These are phyloP conservation scores for Nemania sp. DNA, from an alignment of 2,329 filamentous ascomycete genomes.

Conservation along the genomic window DNA sequence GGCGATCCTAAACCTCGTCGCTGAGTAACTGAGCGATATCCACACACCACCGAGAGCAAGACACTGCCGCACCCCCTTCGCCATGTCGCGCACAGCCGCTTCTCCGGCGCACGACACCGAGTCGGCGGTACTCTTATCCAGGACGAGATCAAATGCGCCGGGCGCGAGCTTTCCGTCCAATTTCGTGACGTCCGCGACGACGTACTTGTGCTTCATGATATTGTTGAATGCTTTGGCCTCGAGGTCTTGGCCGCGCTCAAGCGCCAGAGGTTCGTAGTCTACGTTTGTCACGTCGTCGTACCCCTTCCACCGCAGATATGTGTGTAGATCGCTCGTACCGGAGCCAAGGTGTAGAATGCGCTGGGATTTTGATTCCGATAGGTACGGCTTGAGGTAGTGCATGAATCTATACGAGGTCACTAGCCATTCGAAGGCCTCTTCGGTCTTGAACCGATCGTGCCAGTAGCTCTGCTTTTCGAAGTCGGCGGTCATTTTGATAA, in stretches of 20 bases:
- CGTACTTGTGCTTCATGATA: constrained; percentile 58
- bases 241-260: constrained; percentile 56
- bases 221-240: constrained; percentile 59
- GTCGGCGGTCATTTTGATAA: constrained; percentile 47
- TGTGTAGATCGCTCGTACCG: constrained; percentile 64
- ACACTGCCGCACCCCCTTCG: constrained; percentile 51
- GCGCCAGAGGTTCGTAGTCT: constrained; percentile 63
- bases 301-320: constrained; percentile 57
- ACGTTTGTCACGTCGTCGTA: constrained; percentile 61
- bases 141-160: constrained; percentile 55
- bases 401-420: constrained; percentile 57
- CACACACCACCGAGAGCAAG: constrained; percentile 57
- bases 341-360: constrained; percentile 61
- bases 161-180: constrained; percentile 41
- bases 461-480: constrained; percentile 65
- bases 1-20: constrained; percentile 54
- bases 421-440: constrained; percentile 63
- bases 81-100: constrained; percentile 55
- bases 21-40: constrained; percentile 63
- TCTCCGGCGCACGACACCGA: constrained; percentile 61
- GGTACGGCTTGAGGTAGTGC: constrained; percentile 54
- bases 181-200: constrained; percentile 60
- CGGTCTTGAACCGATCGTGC: constrained; percentile 59
- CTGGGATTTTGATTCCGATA: constrained; percentile 46
- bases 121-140: constrained; percentile 65